Percentiles rank a stretch among this genome's conserved stretches.
Conservation (phyloP, 164 flowering plant genomes). For the Amborella trichopoda region DNA sequence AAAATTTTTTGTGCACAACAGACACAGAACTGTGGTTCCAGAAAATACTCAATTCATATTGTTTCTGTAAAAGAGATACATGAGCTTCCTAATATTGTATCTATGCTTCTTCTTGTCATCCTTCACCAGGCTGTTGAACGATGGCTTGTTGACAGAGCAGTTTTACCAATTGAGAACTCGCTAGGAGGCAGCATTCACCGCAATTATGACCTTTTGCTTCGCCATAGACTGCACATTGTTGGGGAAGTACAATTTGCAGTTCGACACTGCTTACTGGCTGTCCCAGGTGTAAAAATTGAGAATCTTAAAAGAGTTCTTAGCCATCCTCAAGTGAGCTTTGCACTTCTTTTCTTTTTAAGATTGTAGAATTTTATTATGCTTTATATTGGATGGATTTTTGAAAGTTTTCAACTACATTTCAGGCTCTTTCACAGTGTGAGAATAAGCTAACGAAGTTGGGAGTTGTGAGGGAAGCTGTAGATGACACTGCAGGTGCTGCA, state of each 20-base stretch:
- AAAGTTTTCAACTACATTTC: conserved; percentile 11
- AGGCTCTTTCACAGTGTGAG: conserved; percentile 99
- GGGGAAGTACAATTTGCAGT: conserved; percentile 85
- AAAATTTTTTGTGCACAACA: no score
- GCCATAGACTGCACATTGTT: conserved; percentile 89
- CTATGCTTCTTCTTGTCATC: neutral
- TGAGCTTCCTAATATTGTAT: neutral
- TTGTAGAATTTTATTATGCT: neutral
- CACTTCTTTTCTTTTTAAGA: neutral
- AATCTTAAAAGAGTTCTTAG: conserved; percentile 79
- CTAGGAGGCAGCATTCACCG: conserved; percentile 96
- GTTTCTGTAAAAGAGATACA: neutral
- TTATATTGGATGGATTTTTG: no score
- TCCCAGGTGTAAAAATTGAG: conserved; percentile 58
- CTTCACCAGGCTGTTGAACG: conserved; percentile 65
- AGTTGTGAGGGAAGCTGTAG: conserved; percentile 82
- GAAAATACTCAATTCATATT: no score
- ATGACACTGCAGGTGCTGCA: conserved; percentile 98
- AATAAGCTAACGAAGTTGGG: conserved; percentile 77
- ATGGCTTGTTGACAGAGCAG: conserved; percentile 93
- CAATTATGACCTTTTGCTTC: conserved; percentile 84
- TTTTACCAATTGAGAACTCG: conserved; percentile 91
- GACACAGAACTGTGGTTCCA: no score
- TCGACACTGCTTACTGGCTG: conserved; percentile 82
- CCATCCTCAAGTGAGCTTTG: conserved; percentile 70